phyloP scores from a whole-genome alignment of 1,284 basidiomycete genomes.

The Pseudozyma sp. region DNA sequence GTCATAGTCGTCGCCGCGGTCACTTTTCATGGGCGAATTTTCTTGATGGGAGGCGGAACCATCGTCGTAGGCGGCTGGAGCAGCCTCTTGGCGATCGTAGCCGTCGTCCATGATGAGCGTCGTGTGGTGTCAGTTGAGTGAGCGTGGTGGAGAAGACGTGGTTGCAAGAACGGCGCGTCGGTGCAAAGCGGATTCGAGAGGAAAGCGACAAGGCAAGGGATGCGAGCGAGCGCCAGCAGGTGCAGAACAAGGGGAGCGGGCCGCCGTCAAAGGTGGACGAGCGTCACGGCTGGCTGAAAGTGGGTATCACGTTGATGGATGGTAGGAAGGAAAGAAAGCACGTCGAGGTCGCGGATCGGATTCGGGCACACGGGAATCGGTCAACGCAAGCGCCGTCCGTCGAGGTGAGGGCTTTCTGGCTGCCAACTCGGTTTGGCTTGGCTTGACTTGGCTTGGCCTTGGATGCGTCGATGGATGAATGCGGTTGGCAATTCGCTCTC shows the following conservation, averaged over 20 bases:
- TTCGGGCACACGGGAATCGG: constrained; percentile 29
- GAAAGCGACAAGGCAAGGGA: not conserved
- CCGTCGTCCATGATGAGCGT: constrained; percentile 14
- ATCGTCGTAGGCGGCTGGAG: constrained; percentile 30
- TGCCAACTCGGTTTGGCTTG: too few species aligned
- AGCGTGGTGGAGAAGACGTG: not conserved
- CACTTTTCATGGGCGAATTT: constrained; percentile 19
- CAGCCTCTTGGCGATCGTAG: constrained; percentile 24
- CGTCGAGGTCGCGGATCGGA: not conserved
- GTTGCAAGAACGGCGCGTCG: not conserved
- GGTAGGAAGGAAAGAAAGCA: constrained; percentile 8
- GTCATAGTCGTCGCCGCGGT: constrained; percentile 25
- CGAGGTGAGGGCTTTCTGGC: not conserved
- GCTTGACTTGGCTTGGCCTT: too few species aligned
- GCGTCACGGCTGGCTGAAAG: not conserved
- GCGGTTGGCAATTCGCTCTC: too few species aligned
- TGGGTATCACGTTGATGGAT: not conserved
- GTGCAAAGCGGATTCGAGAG: not conserved
- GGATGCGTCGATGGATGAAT: too few species aligned
- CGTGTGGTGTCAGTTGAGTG: not conserved
- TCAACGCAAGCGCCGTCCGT: not conserved
- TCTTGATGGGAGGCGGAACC: constrained; percentile 10
- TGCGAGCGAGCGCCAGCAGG: too few species aligned
- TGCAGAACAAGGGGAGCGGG: too few species aligned
- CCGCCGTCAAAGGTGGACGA: too few species aligned